Evolutionary conservation across 2,329 filamentous ascomycete species (phyloP).

Genomic region (Beauveria sp.): DNA sequence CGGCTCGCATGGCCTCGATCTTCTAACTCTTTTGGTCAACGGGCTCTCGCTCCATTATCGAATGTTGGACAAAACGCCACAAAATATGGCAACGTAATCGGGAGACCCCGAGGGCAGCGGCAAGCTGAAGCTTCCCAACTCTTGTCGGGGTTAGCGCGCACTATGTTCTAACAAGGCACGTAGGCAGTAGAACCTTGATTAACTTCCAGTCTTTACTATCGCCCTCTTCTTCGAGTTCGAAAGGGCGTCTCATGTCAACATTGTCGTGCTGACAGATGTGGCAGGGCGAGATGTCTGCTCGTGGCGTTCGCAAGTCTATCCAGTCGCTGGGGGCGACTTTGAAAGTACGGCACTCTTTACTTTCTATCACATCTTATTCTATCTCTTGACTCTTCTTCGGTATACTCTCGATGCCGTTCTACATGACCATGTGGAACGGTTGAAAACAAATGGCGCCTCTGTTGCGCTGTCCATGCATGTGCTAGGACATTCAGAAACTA

Average conservation of each 20-base stretch:
- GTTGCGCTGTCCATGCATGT: too few species aligned
- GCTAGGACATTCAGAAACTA: too few species aligned
- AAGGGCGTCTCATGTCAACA: too few species aligned
- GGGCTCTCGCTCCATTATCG: not conserved
- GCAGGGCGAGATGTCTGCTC: not conserved
- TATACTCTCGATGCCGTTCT: too few species aligned
- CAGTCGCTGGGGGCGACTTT: not conserved
- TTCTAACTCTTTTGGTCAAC: not conserved
- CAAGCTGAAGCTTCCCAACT: not conserved
- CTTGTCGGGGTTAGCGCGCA: not conserved
- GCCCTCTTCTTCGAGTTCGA: not conserved
- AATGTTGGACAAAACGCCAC: conserved; percentile 2
- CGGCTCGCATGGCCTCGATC: not conserved
- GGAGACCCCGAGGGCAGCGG: too few species aligned
- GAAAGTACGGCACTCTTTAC: not conserved
- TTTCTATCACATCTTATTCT: not conserved
- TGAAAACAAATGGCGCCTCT: too few species aligned
- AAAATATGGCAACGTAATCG: not conserved
- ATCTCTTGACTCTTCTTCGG: too few species aligned
- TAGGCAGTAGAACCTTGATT: not conserved
- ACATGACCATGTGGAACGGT: too few species aligned
- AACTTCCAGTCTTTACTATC: not conserved
- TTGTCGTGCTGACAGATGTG: not conserved
- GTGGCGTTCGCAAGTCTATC: not conserved
- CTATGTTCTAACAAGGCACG: too few species aligned